A percentile compares a stretch with the other conserved stretches of the same genome.
phyloP scores from a whole-genome alignment of 495 filamentous ascomycete genomes.

The Aspergillus conjunctus region DNA sequence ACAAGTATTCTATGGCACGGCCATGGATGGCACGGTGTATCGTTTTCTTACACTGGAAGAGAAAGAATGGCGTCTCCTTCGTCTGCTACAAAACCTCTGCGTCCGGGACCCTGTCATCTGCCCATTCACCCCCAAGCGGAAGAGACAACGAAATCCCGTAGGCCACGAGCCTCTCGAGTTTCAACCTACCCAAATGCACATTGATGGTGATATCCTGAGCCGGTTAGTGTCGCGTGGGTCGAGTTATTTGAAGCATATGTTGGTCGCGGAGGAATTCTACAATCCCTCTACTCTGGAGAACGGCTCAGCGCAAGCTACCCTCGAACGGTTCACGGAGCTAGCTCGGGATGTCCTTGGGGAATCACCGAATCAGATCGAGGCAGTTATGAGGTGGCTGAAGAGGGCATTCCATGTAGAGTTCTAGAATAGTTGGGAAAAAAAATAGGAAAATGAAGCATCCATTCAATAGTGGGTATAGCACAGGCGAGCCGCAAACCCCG shows the following conservation, averaged over 20 bases:
- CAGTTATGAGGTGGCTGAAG: conserved; percentile 38
- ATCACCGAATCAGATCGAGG: conserved; percentile 23
- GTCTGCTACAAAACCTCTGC: conserved; percentile 64
- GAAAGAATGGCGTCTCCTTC: conserved; percentile 60
- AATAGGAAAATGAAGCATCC: background rate
- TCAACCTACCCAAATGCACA: conserved; percentile 54
- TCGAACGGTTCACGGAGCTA: conserved; percentile 34
- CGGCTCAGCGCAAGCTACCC: conserved; percentile 22
- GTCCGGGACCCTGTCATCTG: conserved; percentile 40
- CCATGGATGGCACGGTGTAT: conserved; percentile 65
- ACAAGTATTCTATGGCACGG: conserved; percentile 54
- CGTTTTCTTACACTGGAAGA: conserved; percentile 59
- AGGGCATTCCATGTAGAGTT: conserved; percentile 30
- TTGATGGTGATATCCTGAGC: conserved; percentile 68
- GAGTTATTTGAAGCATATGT: conserved; percentile 44
- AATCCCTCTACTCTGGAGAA: conserved; percentile 19
- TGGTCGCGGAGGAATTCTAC: conserved; percentile 28
- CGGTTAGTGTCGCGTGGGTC: conserved; percentile 52
- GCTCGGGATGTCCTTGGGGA: conserved; percentile 30
- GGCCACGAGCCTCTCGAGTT: conserved; percentile 37
- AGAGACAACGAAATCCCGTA: conserved; percentile 28
- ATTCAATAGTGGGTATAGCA: background rate
- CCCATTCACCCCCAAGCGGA: conserved; percentile 36
- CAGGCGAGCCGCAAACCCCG: background rate
- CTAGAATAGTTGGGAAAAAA: conserved; percentile 13